Conservation (phyloP, 148 eudicot species). For the Dysphania ambrosioides region DNA sequence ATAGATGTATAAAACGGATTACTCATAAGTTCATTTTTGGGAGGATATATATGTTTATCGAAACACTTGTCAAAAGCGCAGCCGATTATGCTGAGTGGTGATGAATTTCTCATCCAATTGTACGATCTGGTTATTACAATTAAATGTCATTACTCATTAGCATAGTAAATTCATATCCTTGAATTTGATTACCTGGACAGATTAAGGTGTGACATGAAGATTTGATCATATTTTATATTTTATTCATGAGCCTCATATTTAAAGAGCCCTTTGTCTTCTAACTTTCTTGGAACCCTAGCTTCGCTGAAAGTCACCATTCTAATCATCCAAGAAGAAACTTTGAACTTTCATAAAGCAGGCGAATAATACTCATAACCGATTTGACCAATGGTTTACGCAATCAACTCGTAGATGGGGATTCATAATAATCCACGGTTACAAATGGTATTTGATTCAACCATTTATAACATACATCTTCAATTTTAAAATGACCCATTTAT, state of each 20-base stretch:
- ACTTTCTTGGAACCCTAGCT: neutral
- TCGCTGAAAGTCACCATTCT: slow-evolving; percentile 5
- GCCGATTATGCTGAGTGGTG: neutral
- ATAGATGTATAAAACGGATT: neutral
- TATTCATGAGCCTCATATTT: too few species aligned
- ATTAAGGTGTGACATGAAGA: slow-evolving; percentile 8
- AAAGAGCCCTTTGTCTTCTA: too few species aligned
- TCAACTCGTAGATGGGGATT: too few species aligned
- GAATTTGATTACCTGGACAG: neutral
- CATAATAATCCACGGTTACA: too few species aligned
- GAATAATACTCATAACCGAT: too few species aligned
- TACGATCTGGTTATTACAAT: neutral
- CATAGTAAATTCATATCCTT: neutral
- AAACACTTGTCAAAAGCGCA: neutral
- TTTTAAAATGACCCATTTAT: too few species aligned
- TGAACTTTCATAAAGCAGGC: slow-evolving; percentile 22
- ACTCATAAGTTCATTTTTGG: neutral
- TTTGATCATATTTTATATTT: slow-evolving; percentile 3
- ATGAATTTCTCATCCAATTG: neutral
- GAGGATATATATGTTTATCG: neutral
- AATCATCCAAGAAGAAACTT: slow-evolving; percentile 17
- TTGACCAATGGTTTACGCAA: too few species aligned
- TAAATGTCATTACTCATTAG: neutral
- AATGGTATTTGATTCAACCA: too few species aligned
- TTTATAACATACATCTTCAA: too few species aligned